These are phyloP conservation scores for Populus alba DNA, from an alignment of 345 rosid species.

Conservation along the genomic window DNA sequence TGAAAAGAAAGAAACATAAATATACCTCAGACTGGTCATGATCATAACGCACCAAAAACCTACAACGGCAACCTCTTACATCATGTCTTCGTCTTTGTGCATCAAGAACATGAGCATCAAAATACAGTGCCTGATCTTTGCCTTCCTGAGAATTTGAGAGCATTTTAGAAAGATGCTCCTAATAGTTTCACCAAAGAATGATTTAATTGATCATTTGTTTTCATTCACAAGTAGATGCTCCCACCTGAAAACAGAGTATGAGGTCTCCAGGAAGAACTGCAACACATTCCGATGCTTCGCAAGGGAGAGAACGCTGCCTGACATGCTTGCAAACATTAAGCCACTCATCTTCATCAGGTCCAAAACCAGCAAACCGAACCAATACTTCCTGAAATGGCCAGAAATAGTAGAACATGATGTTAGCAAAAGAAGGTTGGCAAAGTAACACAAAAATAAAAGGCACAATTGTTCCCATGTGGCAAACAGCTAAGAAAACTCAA, in stretches of 20 bases:
- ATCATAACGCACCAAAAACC: slow-evolving; percentile 93
- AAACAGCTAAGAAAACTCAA: neutral
- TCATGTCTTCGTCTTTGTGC: slow-evolving; percentile 98
- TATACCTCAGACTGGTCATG: slow-evolving; percentile 95
- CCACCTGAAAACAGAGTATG: slow-evolving; percentile 95
- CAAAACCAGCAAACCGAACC: slow-evolving; percentile 93
- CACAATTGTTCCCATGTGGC: neutral
- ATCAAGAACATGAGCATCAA: slow-evolving; percentile 92
- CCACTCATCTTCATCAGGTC: slow-evolving; percentile 98
- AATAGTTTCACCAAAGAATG: slow-evolving; percentile 1
- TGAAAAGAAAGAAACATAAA: slow-evolving; percentile 9
- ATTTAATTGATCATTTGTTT: neutral
- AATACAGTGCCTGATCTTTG: slow-evolving; percentile 97
- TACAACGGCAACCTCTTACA: slow-evolving; percentile 97
- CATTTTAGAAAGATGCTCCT: neutral
- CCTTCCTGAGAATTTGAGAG: slow-evolving; percentile 67
- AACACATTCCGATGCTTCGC: slow-evolving; percentile 98
- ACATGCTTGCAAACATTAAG: slow-evolving; percentile 69
- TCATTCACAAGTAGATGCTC: slow-evolving; percentile 7
- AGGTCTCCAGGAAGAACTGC: slow-evolving; percentile 99
- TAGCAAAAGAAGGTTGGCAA: slow-evolving; percentile 1
- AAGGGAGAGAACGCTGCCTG: slow-evolving; percentile 94
- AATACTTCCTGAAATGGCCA: slow-evolving; percentile 75
- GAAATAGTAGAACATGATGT: slow-evolving; percentile 14
- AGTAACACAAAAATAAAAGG: neutral